Conservation (phyloP, 139 green algal species). For the Micromonas commoda region DNA sequence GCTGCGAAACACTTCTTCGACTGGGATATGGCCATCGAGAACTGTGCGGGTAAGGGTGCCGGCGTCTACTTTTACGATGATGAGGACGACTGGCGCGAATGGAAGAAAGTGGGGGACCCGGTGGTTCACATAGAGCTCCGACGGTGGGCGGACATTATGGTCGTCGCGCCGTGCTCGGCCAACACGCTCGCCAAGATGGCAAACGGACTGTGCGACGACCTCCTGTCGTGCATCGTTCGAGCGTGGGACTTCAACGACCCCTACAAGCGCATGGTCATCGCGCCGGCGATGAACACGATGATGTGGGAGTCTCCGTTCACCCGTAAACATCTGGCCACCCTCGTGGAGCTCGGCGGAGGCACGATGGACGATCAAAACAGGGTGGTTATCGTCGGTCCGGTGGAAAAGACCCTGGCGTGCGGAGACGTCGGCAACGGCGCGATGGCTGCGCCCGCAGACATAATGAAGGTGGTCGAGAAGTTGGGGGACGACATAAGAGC, state of each 20-base stretch:
- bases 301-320: conserved; percentile 92
- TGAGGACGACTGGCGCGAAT: conserved; percentile 65
- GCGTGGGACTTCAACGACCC: conserved; percentile 73
- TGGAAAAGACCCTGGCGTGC: conserved; percentile 83
- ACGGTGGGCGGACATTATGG: conserved; percentile 78
- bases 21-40: conserved; percentile 1
- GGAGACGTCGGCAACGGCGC: conserved; percentile 80
- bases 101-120: conserved; percentile 59
- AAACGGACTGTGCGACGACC: conserved; percentile 81
- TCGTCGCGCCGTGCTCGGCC: conserved; percentile 87
- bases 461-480: conserved; percentile 17
- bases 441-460: conserved; percentile 56
- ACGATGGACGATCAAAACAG: conserved; percentile 3
- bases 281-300: conserved; percentile 95
- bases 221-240: conserved; percentile 82
- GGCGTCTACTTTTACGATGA: conserved; percentile 34
- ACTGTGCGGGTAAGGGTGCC: not conserved
- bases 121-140: conserved; percentile 94
- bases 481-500: not conserved
- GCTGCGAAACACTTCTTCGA: conserved; percentile 54
- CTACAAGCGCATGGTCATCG: conserved; percentile 64
- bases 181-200: conserved; percentile 88
- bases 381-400: conserved; percentile 48
- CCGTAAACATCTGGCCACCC: conserved; percentile 54
- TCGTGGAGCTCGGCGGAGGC: not conserved